Conservation (phyloP, 2,329 filamentous ascomycete genomes). For the Nothopassalora personata region DNA sequence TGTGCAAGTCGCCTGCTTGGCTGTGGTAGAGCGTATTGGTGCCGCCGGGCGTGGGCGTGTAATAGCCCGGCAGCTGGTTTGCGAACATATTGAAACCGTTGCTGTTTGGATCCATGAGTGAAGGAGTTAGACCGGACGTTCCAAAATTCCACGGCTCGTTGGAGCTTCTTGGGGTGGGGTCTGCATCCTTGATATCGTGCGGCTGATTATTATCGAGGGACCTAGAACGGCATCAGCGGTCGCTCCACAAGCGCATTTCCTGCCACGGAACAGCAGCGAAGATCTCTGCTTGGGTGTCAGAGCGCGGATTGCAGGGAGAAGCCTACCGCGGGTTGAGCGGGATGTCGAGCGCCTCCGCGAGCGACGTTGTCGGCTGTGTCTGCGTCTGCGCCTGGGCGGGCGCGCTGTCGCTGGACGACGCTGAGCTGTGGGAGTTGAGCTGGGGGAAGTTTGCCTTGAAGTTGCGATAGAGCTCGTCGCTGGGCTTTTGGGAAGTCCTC, state of each 20-base stretch:
- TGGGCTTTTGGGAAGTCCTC: constrained; percentile 72
- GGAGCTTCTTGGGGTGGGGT: constrained; percentile 73
- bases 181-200: constrained; percentile 61
- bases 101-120: constrained; percentile 78
- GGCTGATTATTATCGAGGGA: constrained; percentile 20
- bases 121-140: constrained; percentile 64
- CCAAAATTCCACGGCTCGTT: constrained; percentile 68
- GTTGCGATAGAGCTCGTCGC: constrained; percentile 73
- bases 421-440: constrained; percentile 43
- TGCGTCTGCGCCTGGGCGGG: constrained; percentile 29
- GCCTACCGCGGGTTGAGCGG: constrained; percentile 43
- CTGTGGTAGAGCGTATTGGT: constrained; percentile 75
- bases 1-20: constrained; percentile 75
- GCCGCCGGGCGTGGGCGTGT: constrained; percentile 79
- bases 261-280: constrained; percentile 17
- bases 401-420: constrained; percentile 33
- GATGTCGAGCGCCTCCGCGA: constrained; percentile 44
- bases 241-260: constrained; percentile 5
- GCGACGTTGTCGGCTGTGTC: constrained; percentile 36
- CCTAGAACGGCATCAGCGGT: constrained; percentile 15
- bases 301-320: constrained; percentile 14
- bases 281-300: constrained; percentile 13
- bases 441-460: constrained; percentile 82
- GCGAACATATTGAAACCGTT: constrained; percentile 75
- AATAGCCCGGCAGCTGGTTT: constrained; percentile 76